Evolutionary conservation across 2,329 filamentous ascomycete species (phyloP).

Genomic region (Sordariomycetes sp.): DNA sequence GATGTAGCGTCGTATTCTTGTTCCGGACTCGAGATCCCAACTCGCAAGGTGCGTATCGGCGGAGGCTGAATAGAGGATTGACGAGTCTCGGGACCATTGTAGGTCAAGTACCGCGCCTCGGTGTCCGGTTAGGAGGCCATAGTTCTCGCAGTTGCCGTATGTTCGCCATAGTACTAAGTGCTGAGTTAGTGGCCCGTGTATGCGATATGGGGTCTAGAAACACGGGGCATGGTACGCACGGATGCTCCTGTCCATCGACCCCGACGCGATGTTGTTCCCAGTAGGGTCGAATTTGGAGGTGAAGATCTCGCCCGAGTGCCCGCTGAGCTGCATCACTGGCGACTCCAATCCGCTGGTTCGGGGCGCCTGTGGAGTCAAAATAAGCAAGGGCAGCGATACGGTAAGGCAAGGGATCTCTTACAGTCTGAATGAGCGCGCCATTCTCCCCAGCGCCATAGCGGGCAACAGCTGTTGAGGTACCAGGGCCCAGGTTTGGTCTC

Average conservation of each 20-base stretch:
- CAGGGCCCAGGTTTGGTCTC: slow-evolving; percentile 57
- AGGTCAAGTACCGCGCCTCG: slow-evolving; percentile 85
- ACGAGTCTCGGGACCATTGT: slow-evolving; percentile 93
- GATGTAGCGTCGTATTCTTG: slow-evolving; percentile 79
- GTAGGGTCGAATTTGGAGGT: slow-evolving; percentile 81
- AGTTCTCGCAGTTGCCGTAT: slow-evolving; percentile 89
- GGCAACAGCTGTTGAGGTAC: slow-evolving; percentile 35
- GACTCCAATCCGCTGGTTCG: slow-evolving; percentile 77
- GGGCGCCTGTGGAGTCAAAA: slow-evolving; percentile 43
- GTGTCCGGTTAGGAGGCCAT: slow-evolving; percentile 79
- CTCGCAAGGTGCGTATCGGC: slow-evolving; percentile 89
- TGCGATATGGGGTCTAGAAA: not conserved
- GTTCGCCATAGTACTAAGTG: slow-evolving; percentile 79
- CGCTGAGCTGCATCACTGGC: slow-evolving; percentile 87
- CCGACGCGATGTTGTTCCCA: slow-evolving; percentile 83
- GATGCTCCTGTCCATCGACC: slow-evolving; percentile 89
- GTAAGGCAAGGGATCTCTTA: slow-evolving; percentile 18
- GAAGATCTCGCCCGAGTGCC: slow-evolving; percentile 79
- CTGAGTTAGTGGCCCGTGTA: slow-evolving; percentile 7
- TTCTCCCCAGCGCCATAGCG: slow-evolving; percentile 36
- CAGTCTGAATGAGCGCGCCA: slow-evolving; percentile 37
- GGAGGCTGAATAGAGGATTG: slow-evolving; percentile 82
- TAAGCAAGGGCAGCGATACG: not conserved
- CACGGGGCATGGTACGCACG: slow-evolving; percentile 38
- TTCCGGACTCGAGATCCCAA: slow-evolving; percentile 90